phyloP scores from a whole-genome alignment of 768 basidiomycete genomes.

The Russula griseocarnosa region DNA sequence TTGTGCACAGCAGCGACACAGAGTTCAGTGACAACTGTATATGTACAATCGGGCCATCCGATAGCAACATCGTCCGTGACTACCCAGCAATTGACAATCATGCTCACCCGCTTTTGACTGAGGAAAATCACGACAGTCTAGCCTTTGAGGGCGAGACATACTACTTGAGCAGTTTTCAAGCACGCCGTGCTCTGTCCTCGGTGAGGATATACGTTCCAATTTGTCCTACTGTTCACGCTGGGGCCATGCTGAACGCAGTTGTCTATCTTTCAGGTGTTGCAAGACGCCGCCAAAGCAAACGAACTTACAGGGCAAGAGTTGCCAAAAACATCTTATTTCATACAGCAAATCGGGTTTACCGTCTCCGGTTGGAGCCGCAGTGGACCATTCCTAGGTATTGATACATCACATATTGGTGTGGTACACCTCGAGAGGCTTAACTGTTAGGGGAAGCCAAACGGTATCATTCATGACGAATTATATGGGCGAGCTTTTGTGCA shows the following conservation, averaged over 20 bases:
- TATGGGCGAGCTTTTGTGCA: neutral
- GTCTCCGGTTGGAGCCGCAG: slow-evolving; percentile 44
- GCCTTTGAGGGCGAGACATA: slow-evolving; percentile 69
- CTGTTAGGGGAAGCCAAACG: too few relatives aligned
- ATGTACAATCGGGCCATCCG: too few relatives aligned
- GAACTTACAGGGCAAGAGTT: slow-evolving; percentile 51
- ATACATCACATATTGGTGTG: neutral
- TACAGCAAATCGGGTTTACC: slow-evolving; percentile 63
- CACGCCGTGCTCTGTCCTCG: slow-evolving; percentile 56
- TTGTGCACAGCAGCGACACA: too few relatives aligned
- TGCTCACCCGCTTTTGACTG: slow-evolving; percentile 63
- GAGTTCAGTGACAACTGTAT: too few relatives aligned
- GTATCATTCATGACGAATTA: neutral
- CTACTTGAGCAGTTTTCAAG: slow-evolving; percentile 63
- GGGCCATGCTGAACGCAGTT: neutral
- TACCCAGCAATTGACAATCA: slow-evolving; percentile 76
- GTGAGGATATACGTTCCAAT: slow-evolving; percentile 35
- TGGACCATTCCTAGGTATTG: neutral
- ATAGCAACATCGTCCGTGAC: slow-evolving; percentile 21
- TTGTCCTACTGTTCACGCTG: too few relatives aligned
- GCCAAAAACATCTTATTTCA: slow-evolving; percentile 58
- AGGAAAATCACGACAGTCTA: slow-evolving; percentile 41
- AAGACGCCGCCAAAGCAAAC: slow-evolving; percentile 43
- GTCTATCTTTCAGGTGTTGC: slow-evolving; percentile 48
- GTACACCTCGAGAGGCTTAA: neutral